Base-by-base conservation (phyloP, 495 filamentous ascomycete genomes). In the Annulohypoxylon maeteangense region DNA sequence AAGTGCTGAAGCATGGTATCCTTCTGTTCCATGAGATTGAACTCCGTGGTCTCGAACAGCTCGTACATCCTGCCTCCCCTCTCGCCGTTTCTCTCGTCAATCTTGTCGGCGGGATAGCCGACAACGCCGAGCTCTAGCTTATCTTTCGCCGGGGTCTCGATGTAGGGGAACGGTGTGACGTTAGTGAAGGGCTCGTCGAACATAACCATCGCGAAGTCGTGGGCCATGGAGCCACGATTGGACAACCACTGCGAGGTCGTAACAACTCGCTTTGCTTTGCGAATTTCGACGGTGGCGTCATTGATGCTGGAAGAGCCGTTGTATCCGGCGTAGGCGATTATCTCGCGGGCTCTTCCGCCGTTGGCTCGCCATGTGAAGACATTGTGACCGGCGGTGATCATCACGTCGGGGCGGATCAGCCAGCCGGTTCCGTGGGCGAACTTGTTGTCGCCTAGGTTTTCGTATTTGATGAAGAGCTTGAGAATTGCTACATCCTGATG, bases 31-130 rank as follows among this genome's bases (percentile, higher is more conserved):
- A 68, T 64, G 18, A 80, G 60, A 56, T 78, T 75, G 62, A 68
- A 82, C 14, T 72, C 27, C 1, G 67, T 71, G 18, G 10, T 54
- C 27, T 62, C 32, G 53, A 79, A 82, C 65, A 78, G 63, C 54
- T 82, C 80, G 42, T 80, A 81, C 81, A 83, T 83, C 7, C 72
- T 50, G 10, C 79, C 80, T 18, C 78, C 81, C 44, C 75, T 66
- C 65, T 83, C 81, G 25, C 64, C 64, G 23, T 57, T 55, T 22
- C 38, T n/a, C 4, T 12, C 62, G 25, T 77, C 60, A 16, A 27
- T 25, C 63, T 74, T 70, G 62, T 83, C 81, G 34, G 70, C 81
- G n/a, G 81, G 81, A 74, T 82, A 83, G 47, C 79, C 81, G 22
- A 83, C 81, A 32, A 82, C 78, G 27, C 81, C 81, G 48, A 83